phyloP scores from a whole-genome alignment of 2,329 filamentous ascomycete genomes.

The Penicillium brasilianum region DNA sequence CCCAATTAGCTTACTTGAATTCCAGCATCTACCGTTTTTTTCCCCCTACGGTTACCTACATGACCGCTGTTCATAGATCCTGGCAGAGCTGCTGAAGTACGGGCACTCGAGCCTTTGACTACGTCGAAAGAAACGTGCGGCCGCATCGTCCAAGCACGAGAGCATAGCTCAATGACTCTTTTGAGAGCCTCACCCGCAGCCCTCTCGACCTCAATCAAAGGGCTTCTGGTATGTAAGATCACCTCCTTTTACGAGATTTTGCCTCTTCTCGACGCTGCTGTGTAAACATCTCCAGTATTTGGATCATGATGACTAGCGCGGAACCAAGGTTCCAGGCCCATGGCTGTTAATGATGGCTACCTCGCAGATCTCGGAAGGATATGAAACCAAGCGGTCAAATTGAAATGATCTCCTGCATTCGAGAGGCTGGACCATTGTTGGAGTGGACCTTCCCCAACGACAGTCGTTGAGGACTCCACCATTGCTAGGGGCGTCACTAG shows the following conservation, averaged over 20 bases:
- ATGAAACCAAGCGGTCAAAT: no score
- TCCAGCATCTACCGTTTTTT: background rate
- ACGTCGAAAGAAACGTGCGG: background rate
- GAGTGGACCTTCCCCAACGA: background rate
- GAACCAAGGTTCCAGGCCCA: background rate
- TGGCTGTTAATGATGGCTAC: background rate
- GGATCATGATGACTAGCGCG: background rate
- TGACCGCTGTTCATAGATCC: background rate
- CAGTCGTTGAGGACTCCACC: background rate
- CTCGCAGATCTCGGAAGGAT: background rate
- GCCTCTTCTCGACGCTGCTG: background rate
- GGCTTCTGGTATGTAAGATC: background rate
- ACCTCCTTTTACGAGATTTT: background rate
- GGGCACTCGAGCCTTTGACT: background rate
- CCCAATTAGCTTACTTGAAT: background rate
- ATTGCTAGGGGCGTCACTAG: background rate
- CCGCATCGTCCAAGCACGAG: background rate
- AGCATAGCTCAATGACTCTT: background rate
- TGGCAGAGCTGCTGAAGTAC: background rate
- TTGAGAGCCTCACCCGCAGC: background rate
- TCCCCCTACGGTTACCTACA: background rate
- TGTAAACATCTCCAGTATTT: background rate
- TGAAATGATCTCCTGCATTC: background rate
- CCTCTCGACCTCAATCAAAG: background rate
- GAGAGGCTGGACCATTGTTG: background rate